Evolutionary conservation across 2,329 filamentous ascomycete species (phyloP), one percentile per base, ranked within the genome.

Genomic region (Clarireedia paspali): DNA sequence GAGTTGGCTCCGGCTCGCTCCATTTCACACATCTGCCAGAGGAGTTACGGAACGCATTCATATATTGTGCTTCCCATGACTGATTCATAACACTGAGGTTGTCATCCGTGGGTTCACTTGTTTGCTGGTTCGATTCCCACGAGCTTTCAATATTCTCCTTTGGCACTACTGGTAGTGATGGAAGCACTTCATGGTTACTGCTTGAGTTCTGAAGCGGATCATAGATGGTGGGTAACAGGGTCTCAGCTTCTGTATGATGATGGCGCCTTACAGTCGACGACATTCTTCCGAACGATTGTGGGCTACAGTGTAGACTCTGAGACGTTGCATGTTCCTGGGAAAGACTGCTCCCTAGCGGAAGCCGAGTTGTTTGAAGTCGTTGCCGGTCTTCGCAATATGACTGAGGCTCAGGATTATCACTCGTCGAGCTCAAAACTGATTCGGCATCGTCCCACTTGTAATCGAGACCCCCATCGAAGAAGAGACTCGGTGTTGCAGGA

Each of bases 391-490:
- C 45, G 15, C 24, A 49, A 15, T 20, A 14, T 5, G 52, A 49
- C n/a, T 34, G 39, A 20, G 6, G 30, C 20, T 48, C 23, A 12
- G 42, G 40, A 4, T 23, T 12, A 34, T 49, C 52, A 15, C 38
- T 54, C 20, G 47, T 36, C 3, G 34, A 15, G 14, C 24, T 40
- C 27, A 39, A 34, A 12, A 39, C 23, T 3, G 20, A 10, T 15
- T 54, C 52, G 5, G 34, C 10, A 12, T 30, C 10, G 6, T 17
- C 52, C 70, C 71, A 75, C 47, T 69, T 66, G 55, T 73, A 74
- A 55, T 77, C 74, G 42, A 75, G 66, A 1, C 74, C 73, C 17
- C 74, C 71, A 57, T 77, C 74, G 47, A 74, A 75, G 50, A 74
- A 74, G 23, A 76, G 67, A 52, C 75, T 71, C 12, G 74, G 73